A percentile compares a stretch with the other conserved stretches of the same genome.
Conservation (phyloP, 2,329 filamentous ascomycete genomes). For the Penicillium sp. region DNA sequence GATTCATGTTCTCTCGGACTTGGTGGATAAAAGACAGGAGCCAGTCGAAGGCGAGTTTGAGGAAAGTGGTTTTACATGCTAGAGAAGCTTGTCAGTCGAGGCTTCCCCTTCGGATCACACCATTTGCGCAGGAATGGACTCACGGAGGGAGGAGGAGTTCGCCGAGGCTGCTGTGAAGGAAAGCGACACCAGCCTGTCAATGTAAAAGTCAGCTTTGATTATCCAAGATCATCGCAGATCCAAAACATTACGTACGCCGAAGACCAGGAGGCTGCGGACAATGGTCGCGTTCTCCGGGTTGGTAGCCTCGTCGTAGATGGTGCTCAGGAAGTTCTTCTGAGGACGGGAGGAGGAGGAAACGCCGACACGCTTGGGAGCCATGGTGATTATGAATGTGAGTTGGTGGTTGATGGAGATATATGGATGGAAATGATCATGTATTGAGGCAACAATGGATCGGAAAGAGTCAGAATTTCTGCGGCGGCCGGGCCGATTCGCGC, state of each 20-base stretch:
- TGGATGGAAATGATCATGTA: conserved; percentile 2
- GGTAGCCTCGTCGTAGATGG: conserved; percentile 58
- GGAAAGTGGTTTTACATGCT: conserved; percentile 14
- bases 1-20: conserved; percentile 14
- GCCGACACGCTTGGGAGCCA: conserved; percentile 58
- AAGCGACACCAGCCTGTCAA: conserved; percentile 56
- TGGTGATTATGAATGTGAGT: conserved; percentile 27
- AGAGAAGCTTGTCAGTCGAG: conserved; percentile 4
- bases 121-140: conserved; percentile 19
- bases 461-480: conserved; percentile 30
- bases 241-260: conserved; percentile 52
- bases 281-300: conserved; percentile 63
- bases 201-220: conserved; percentile 11
- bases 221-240: neutral
- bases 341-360: conserved; percentile 44
- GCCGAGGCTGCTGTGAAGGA: conserved; percentile 62
- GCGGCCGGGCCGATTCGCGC: conserved; percentile 4
- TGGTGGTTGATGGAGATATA: neutral
- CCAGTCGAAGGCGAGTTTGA: conserved; percentile 5
- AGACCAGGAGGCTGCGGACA: conserved; percentile 61
- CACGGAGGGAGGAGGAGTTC: conserved; percentile 61
- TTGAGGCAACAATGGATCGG: conserved; percentile 2
- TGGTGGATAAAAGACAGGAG: conserved; percentile 8
- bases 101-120: conserved; percentile 17
- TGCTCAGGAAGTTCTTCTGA: conserved; percentile 49